A percentile compares a stretch with the other conserved stretches of the same genome.
Conservation (phyloP, 805 yeast genomes). For the Wickerhamiella australiensis region DNA sequence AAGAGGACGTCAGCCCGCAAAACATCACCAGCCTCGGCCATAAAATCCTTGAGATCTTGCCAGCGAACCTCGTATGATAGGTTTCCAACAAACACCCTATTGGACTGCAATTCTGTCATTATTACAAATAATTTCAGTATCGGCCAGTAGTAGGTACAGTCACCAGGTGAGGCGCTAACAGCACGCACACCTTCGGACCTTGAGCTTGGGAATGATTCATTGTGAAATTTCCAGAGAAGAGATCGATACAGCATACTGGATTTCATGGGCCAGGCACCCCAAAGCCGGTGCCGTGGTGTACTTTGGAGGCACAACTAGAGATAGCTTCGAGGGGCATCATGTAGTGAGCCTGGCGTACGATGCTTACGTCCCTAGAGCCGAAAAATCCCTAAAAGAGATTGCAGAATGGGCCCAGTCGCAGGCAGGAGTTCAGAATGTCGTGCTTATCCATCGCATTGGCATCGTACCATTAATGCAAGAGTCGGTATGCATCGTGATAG, state of each 20-base stretch:
- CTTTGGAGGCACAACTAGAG: conserved; percentile 42
- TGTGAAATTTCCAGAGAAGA: conserved; percentile 14
- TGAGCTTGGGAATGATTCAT: conserved; percentile 2
- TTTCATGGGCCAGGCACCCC: conserved; percentile 34
- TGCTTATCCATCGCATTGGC: conserved; percentile 37
- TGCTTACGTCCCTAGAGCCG: conserved; percentile 35
- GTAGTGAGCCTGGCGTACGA: conserved; percentile 37
- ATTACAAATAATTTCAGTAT: background rate
- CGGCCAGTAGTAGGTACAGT: too few relatives aligned
- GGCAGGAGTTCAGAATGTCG: conserved; percentile 29
- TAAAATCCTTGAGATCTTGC: conserved; percentile 31
- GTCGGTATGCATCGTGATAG: conserved; percentile 35
- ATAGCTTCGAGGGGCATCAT: conserved; percentile 32
- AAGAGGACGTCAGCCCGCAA: conserved; percentile 74
- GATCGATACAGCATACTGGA: conserved; percentile 16
- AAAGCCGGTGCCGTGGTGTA: conserved; percentile 39
- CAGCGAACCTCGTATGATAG: conserved; percentile 31
- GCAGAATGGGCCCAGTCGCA: conserved; percentile 27
- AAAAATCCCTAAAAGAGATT: conserved; percentile 29
- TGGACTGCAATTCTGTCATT: conserved; percentile 17
- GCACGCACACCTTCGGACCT: background rate
- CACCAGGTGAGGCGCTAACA: too few relatives aligned
- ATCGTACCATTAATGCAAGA: conserved; percentile 38
- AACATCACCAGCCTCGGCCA: conserved; percentile 44
- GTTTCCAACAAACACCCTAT: conserved; percentile 36